Base-by-base conservation (phyloP, 2,329 filamentous ascomycete genomes). In the Penicillium griseofulvum region DNA sequence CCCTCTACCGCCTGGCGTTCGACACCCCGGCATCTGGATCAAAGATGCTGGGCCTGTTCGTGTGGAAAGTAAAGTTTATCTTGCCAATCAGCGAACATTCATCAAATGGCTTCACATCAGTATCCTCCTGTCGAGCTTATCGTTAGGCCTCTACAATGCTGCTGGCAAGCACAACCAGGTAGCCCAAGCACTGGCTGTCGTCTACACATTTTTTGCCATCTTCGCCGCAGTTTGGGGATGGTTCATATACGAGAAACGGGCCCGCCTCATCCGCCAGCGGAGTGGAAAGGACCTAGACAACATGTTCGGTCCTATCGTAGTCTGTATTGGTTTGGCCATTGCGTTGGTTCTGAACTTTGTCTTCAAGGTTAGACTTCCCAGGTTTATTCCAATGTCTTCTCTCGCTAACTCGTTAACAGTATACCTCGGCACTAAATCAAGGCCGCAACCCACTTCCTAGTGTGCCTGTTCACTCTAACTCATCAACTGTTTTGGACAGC, bases 31-130 rank as follows among this genome's bases (percentile, higher is more conserved):
- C 9, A 82, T 86, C 62, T 95, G 93, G 87, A 90, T 99, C 80
- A 99, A 99, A 79, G 95, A 99, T 74, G 84, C 88, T 33, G 93
- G 94, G 3, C 89, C 91, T 34, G 83, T 97, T 61, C 89, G 91
- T 70, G 91, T 99, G 54, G 94, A 99, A 77, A 91, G 91, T 58
- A 99, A 99, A 76, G 93, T 99, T 29, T 99, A 94, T 93, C 87
- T 99, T 54, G 94, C 94, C 52, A 99, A 99, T 74, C 93, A 99
- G 77, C 88, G 94, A 58, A 99, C 94, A 0, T 99, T 97, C 71
- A 87, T 99, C 74, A 97, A 97, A 75, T 99, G 94, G 94, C 90
- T 97, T 78, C 92, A 97, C 73, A 91, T 99, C 67, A 88, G 86
- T 58, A 85, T 99, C 46, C 81, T 99, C 14, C 85, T 99, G 24